These are phyloP conservation scores for Arabidopsis thaliana DNA, from an alignment of 345 rosid species.

Conservation along the genomic window TAIR10.1 NC_003074.8:5300001-5300500, in stretches of 20 bases:
- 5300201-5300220: not conserved
- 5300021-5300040: not conserved
- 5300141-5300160: conserved; percentile 3
- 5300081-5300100: conserved; percentile 5
- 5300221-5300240: not conserved
- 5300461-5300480: not conserved
- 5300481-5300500: conserved; percentile 3
- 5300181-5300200: not conserved
- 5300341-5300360: not conserved
- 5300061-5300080: not conserved
- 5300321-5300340: not conserved
- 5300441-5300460: not conserved
- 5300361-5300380: not conserved
- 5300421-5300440: not conserved
- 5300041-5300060: not conserved
- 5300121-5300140: not conserved
- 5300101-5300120: not conserved
- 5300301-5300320: not conserved
- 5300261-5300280: not conserved
- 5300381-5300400: not conserved
- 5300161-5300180: not conserved
- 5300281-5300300: not conserved
- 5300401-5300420: conserved; percentile 2
- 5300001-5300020: conserved; percentile 25
- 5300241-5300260: not conserved